Percentiles rank a stretch among this genome's conserved stretches.
phyloP scores from a whole-genome alignment of 2,329 filamentous ascomycete species.

The Penicillium sp. region DNA sequence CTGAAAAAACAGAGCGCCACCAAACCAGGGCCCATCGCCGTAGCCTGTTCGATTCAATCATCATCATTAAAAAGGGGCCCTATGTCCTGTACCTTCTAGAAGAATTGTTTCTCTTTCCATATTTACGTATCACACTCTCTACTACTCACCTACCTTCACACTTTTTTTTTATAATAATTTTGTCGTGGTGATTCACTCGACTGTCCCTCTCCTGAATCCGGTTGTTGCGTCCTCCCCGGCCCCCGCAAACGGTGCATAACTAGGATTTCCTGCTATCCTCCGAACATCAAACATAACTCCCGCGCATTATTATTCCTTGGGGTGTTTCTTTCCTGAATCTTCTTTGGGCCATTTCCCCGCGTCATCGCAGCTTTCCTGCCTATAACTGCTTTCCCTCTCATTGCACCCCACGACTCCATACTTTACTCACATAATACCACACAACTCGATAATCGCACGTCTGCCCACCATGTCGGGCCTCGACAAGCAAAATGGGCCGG shows the following conservation, averaged over 20 bases:
- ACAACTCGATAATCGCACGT: background rate
- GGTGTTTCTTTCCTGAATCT: background rate
- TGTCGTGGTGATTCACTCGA: background rate
- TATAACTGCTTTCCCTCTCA: background rate
- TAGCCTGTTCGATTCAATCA: background rate
- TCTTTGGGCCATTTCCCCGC: background rate
- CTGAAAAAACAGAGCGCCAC: conserved; percentile 17
- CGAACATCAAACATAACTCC: conserved; percentile 4
- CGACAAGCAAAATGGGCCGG: conserved; percentile 27
- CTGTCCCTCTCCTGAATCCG: conserved; percentile 6
- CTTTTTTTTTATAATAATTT: background rate
- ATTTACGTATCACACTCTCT: background rate
- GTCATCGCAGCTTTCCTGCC: background rate
- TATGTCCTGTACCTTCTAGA: background rate
- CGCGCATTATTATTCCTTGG: background rate
- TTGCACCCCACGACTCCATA: background rate
- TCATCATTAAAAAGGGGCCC: conserved; percentile 8
- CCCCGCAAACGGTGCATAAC: conserved; percentile 20
- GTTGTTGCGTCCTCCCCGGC: conserved; percentile 3
- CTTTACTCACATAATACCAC: background rate
- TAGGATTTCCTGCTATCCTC: conserved; percentile 5
- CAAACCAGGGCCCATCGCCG: background rate
- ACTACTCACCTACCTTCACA: background rate
- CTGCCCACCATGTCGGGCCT: conserved; percentile 34
- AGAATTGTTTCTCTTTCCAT: background rate